Evolutionary conservation across 225 moss, liverwort and hornwort species (phyloP).

Genomic region (Bryum argenteum): DNA sequence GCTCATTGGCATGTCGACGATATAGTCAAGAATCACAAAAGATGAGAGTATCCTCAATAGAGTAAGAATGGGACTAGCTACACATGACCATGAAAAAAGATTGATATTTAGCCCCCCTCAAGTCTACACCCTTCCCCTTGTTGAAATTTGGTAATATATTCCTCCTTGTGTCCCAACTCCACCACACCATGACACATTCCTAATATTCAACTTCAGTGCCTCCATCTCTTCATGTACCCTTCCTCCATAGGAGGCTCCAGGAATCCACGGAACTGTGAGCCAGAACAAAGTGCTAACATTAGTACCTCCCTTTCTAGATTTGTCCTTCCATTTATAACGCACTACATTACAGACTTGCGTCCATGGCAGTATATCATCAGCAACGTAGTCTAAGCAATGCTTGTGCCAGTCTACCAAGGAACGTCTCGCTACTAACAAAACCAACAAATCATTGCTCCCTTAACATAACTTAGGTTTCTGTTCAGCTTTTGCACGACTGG

Average conservation of each 20-base stretch:
- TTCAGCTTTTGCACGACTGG: conserved; percentile 17
- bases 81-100: no score
- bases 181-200: no score
- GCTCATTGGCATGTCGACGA: no score
- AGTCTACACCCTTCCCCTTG: no score
- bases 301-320: neutral
- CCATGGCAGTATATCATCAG: conserved; percentile 12
- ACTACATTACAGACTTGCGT: neutral
- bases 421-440: no score
- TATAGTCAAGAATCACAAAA: no score
- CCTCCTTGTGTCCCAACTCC: no score
- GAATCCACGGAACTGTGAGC: conserved; percentile 84
- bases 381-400: neutral
- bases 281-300: conserved; percentile 13
- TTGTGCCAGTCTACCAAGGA: neutral
- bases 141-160: no score
- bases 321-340: neutral
- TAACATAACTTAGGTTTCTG: neutral
- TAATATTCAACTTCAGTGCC: conserved; percentile 43
- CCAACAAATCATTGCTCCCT: neutral
- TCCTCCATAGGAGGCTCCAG: conserved; percentile 93
- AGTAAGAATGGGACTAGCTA: no score
- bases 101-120: no score
- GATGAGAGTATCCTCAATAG: no score
- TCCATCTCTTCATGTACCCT: conserved; percentile 88